phyloP scores from a whole-genome alignment of 495 filamentous ascomycete genomes.

The Trichoderma parareesei region DNA sequence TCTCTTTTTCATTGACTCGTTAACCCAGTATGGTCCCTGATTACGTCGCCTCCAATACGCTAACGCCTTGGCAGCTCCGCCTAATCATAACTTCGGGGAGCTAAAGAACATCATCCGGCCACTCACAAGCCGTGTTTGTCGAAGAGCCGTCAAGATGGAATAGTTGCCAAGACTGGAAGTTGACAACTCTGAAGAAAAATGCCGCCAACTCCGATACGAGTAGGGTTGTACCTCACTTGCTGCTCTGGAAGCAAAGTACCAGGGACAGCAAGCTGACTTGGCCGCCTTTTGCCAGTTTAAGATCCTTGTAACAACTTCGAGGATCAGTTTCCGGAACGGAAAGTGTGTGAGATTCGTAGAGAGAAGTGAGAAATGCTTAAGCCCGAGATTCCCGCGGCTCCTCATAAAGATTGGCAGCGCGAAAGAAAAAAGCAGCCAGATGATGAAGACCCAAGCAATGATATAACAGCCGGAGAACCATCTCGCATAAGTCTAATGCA shows the following conservation, averaged over 20 bases:
- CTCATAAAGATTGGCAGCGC: background rate
- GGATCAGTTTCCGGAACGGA: no score
- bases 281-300: background rate
- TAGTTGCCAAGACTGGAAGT: background rate
- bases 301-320: no score
- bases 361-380: no score
- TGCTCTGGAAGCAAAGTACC: background rate
- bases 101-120: background rate
- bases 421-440: background rate
- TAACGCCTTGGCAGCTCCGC: background rate
- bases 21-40: background rate
- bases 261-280: background rate
- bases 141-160: background rate
- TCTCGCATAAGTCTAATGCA: conserved; percentile 1
- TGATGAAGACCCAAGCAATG: background rate
- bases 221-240: background rate
- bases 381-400: no score
- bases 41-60: conserved; percentile 2
- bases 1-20: background rate
- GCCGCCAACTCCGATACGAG: background rate
- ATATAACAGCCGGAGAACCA: background rate
- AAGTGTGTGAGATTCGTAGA: no score
- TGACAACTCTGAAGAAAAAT: background rate
- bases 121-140: background rate
- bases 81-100: background rate